These are phyloP conservation scores for Cerrena zonata DNA, from an alignment of 1,284 basidiomycete species.

Conservation along the genomic window DNA sequence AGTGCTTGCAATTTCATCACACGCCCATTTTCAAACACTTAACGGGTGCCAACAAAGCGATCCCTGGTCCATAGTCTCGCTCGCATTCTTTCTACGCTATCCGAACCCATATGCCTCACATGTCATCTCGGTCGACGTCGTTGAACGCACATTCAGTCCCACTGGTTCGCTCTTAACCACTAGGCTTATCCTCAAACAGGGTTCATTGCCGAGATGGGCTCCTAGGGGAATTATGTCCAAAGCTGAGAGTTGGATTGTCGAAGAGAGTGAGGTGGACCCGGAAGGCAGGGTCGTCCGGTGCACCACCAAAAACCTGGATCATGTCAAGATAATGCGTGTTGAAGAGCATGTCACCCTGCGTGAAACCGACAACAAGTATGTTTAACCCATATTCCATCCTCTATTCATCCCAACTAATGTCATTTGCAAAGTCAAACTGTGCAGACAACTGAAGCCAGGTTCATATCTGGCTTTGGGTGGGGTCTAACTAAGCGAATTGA, in stretches of 20 bases:
- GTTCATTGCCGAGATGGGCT: slow-evolving; percentile 86
- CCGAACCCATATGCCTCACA: slow-evolving; percentile 95
- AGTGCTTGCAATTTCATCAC: slow-evolving; percentile 26
- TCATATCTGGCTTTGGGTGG: slow-evolving; percentile 77
- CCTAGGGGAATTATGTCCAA: slow-evolving; percentile 72
- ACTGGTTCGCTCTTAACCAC: slow-evolving; percentile 79
- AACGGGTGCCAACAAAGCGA: slow-evolving; percentile 55
- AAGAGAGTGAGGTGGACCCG: slow-evolving; percentile 86
- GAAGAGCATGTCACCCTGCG: slow-evolving; percentile 66
- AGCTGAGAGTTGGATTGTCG: slow-evolving; percentile 81
- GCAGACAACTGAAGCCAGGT: slow-evolving; percentile 71
- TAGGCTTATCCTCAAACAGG: slow-evolving; percentile 87
- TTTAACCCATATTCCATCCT: slow-evolving; percentile 10
- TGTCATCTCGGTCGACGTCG: slow-evolving; percentile 90
- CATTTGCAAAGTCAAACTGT: slow-evolving; percentile 52
- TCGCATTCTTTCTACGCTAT: slow-evolving; percentile 93
- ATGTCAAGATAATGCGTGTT: slow-evolving; percentile 79
- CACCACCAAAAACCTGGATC: slow-evolving; percentile 74
- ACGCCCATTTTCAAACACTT: slow-evolving; percentile 4
- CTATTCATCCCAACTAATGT: background rate
- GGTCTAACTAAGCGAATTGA: slow-evolving; percentile 76
- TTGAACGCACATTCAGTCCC: slow-evolving; percentile 72
- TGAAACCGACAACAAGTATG: slow-evolving; percentile 60
- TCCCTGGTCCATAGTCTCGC: slow-evolving; percentile 84
- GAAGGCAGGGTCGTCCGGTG: slow-evolving; percentile 64